A percentile compares a stretch with the other conserved stretches of the same genome.
Evolutionary conservation across 2,329 filamentous ascomycete genomes (phyloP).

Genomic region (Harringtonia lauricola): DNA sequence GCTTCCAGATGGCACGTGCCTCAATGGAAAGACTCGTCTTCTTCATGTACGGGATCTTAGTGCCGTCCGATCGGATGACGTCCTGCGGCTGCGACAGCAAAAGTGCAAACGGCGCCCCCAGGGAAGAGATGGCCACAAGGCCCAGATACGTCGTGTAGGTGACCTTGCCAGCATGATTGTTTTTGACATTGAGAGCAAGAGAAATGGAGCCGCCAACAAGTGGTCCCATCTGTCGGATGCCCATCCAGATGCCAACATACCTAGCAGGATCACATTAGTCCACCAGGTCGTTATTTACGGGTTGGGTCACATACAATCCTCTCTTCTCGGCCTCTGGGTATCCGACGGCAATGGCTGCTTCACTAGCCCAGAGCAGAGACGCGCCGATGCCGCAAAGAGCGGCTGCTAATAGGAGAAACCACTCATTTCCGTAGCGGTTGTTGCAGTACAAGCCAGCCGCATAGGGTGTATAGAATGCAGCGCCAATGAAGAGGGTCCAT

Average conservation of each 20-base stretch:
- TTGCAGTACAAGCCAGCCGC: conserved; percentile 3
- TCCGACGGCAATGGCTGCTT: conserved; percentile 1
- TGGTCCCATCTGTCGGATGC: not conserved
- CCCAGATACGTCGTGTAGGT: conserved; percentile 1
- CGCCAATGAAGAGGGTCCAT: not conserved
- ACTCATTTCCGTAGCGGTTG: not conserved
- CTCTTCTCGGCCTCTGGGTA: not conserved
- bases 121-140: not conserved
- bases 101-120: not conserved
- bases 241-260: conserved; percentile 2
- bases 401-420: conserved; percentile 1
- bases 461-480: conserved; percentile 1
- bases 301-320: not conserved
- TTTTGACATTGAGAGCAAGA: not conserved
- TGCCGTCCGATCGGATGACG: not conserved
- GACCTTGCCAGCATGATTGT: not conserved
- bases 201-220: conserved; percentile 2
- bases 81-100: not conserved
- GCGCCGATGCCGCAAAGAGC: conserved; percentile 1
- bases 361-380: conserved; percentile 1
- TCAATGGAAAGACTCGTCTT: not conserved
- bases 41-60: not conserved
- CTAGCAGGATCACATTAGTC: not conserved
- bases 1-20: not conserved
- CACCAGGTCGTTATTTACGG: not conserved